Percentiles rank a stretch among this genome's conserved stretches.
Conservation (phyloP, 108 stramenopile genomes). For the Cyclotella atomus region DNA sequence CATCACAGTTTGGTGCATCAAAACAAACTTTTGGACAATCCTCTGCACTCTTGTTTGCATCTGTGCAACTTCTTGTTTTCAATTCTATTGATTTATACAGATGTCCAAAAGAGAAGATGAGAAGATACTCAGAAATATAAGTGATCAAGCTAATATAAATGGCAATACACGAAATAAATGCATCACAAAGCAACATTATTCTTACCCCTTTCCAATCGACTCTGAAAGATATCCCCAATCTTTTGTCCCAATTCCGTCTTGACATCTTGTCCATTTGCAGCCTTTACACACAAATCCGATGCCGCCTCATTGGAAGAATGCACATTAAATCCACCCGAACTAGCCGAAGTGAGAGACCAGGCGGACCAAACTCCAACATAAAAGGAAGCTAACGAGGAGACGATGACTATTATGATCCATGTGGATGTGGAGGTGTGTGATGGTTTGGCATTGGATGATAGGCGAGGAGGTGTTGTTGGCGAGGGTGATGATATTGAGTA, state of each 20-base stretch:
- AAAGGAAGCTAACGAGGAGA: constrained; percentile 18
- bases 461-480: too few species aligned
- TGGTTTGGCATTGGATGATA: not conserved
- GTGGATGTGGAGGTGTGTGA: not conserved
- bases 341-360: not conserved
- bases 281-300: constrained; percentile 7
- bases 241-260: constrained; percentile 11
- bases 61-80: not conserved
- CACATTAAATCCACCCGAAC: too few species aligned
- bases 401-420: constrained; percentile 15
- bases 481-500: too few species aligned
- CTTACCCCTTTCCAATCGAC: constrained; percentile 8
- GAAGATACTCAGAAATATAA: too few species aligned
- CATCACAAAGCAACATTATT: not conserved
- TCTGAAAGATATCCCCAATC: not conserved
- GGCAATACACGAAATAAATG: too few species aligned
- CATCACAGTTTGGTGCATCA: not conserved
- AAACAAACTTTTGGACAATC: not conserved
- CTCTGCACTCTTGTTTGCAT: not conserved
- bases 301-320: not conserved
- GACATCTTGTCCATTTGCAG: not conserved
- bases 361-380: constrained; percentile 22
- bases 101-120: too few species aligned
- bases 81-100: too few species aligned
- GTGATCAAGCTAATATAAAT: too few species aligned